These are phyloP conservation scores for Annulohypoxylon maeteangense DNA, from an alignment of 495 filamentous ascomycete species.

Conservation along the genomic window DNA sequence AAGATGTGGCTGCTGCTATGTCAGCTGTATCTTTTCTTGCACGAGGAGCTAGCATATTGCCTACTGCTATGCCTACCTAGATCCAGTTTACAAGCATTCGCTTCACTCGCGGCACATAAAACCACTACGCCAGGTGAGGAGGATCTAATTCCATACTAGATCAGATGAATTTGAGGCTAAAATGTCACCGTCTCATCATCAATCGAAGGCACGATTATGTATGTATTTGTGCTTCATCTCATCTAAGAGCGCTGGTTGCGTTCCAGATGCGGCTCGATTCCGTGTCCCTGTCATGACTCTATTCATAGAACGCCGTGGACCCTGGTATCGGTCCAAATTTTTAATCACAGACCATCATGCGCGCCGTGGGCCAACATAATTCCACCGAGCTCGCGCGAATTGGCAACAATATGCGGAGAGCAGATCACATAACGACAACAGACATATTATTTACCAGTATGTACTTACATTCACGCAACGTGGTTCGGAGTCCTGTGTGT, in stretches of 20 bases:
- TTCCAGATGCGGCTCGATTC: constrained; percentile 40
- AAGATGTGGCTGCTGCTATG: constrained; percentile 32
- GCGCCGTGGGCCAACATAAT: constrained; percentile 23
- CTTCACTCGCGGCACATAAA: constrained; percentile 10
- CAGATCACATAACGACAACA: constrained; percentile 7
- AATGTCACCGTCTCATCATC: constrained; percentile 36
- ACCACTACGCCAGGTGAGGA: constrained; percentile 21
- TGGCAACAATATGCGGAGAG: constrained; percentile 10
- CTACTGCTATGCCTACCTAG: not conserved
- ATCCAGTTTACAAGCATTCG: constrained; percentile 10
- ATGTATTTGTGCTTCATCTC: constrained; percentile 24
- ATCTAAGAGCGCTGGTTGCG: constrained; percentile 21
- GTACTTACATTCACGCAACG: not conserved
- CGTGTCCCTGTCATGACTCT: constrained; percentile 34
- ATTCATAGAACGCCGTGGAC: constrained; percentile 42
- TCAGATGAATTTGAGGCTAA: constrained; percentile 36
- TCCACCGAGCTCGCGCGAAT: constrained; percentile 12
- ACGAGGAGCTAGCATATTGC: constrained; percentile 7
- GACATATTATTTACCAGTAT: too few species aligned
- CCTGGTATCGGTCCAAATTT: constrained; percentile 20
- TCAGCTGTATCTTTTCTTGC: constrained; percentile 20
- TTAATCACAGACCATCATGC: constrained; percentile 35
- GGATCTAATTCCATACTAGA: constrained; percentile 27
- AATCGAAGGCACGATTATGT: constrained; percentile 14
- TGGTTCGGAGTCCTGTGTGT: not conserved